Percentiles rank a stretch among this genome's conserved stretches.
Conservation (phyloP, 371 early-diverging fungal species). For the Neoconidiobolus thromboides region DNA sequence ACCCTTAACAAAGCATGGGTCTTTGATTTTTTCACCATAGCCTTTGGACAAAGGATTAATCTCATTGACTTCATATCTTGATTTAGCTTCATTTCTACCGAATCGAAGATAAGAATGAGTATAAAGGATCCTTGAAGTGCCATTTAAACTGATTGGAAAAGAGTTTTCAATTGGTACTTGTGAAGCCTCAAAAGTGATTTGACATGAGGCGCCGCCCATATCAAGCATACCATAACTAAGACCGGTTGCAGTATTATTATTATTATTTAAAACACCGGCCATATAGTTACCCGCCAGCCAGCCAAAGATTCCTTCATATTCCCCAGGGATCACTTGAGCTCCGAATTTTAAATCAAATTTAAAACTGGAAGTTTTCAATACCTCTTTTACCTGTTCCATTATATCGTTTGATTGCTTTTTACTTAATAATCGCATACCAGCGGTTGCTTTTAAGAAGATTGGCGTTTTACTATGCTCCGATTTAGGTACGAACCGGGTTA, state of each 20-base stretch:
- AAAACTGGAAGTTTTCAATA: background rate
- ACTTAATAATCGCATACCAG: constrained; percentile 74
- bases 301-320: constrained; percentile 82
- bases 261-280: constrained; percentile 35
- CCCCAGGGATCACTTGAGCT: constrained; percentile 73
- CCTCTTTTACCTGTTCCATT: constrained; percentile 24
- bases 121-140: constrained; percentile 28
- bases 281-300: constrained; percentile 88
- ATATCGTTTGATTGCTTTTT: constrained; percentile 27
- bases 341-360: constrained; percentile 34
- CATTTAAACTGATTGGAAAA: constrained; percentile 24
- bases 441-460: constrained; percentile 78
- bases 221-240: constrained; percentile 73
- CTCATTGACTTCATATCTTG: constrained; percentile 24
- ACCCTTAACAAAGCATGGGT: constrained; percentile 1
- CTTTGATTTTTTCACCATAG: background rate
- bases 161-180: constrained; percentile 5
- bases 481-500: constrained; percentile 42
- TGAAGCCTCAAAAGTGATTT: constrained; percentile 41
- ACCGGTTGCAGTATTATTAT: background rate
- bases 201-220: constrained; percentile 76
- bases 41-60: background rate
- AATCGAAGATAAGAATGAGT: constrained; percentile 81
- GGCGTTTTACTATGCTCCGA: constrained; percentile 42
- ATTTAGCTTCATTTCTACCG: constrained; percentile 81